phyloP scores from a whole-genome alignment of 352 stramenopile genomes.

The Blastocystis hominis region DNA sequence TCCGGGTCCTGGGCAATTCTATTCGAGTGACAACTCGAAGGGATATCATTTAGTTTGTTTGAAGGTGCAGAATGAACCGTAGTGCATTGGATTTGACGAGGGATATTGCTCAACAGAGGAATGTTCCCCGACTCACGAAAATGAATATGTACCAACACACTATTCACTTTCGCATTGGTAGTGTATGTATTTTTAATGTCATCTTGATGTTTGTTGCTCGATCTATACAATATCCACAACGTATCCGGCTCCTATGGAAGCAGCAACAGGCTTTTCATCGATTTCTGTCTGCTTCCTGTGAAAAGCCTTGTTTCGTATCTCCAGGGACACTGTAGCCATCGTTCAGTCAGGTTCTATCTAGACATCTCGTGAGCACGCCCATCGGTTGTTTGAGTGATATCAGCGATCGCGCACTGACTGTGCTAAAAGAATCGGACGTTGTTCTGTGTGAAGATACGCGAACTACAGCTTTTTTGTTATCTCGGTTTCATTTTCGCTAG shows the following conservation, averaged over 20 bases:
- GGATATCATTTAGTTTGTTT: not conserved
- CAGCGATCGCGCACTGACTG: not conserved
- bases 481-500: not conserved
- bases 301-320: not conserved
- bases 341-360: not conserved
- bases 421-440: not conserved
- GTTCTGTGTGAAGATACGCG: slow-evolving; percentile 12
- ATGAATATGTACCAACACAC: not conserved
- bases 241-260: not conserved
- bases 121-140: not conserved
- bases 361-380: slow-evolving; percentile 23
- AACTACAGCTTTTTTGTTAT: not conserved
- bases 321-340: not conserved
- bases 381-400: slow-evolving; percentile 14
- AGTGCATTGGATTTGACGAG: not conserved
- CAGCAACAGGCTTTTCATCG: not conserved
- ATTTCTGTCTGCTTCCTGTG: not conserved
- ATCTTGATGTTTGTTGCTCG: not conserved
- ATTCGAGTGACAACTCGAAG: not conserved
- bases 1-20: not conserved
- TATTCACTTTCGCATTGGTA: slow-evolving; percentile 33
- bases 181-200: not conserved
- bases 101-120: not conserved
- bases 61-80: not conserved
- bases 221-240: too few relatives aligned